Evolutionary conservation across 257 asterid species (phyloP).

Genomic region (Voacanga thouarsii): DNA sequence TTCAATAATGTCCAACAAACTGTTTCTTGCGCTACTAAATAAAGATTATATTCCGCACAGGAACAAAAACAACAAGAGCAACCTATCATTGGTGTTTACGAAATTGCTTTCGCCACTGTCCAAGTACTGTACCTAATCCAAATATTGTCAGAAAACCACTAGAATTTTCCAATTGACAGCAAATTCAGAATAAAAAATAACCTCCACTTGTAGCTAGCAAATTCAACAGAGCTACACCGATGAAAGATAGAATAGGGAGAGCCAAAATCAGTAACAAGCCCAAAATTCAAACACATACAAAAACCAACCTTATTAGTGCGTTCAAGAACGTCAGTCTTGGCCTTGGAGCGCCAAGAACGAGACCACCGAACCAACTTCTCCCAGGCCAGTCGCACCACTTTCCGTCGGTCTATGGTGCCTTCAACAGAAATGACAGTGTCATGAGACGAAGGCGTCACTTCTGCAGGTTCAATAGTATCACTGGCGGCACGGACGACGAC

Average conservation of each 20-base stretch:
- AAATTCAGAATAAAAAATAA: background rate
- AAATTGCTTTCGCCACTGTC: background rate
- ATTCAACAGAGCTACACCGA: background rate
- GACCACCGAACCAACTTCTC: constrained; percentile 95
- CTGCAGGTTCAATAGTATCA: constrained; percentile 31
- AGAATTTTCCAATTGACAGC: background rate
- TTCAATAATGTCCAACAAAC: background rate
- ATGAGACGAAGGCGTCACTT: constrained; percentile 3
- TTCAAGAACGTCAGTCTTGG: constrained; percentile 83
- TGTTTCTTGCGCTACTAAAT: background rate
- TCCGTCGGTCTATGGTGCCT: constrained; percentile 58
- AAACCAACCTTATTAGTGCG: constrained; percentile 72
- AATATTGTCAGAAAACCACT: background rate
- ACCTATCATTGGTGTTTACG: background rate
- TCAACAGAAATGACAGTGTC: constrained; percentile 28
- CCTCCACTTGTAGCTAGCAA: too few species aligned
- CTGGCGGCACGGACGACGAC: constrained; percentile 15
- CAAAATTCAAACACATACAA: background rate
- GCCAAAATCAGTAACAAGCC: background rate
- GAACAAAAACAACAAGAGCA: background rate
- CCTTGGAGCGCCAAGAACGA: constrained; percentile 74
- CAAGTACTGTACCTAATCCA: background rate
- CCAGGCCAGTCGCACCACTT: constrained; percentile 81
- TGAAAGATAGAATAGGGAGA: background rate
- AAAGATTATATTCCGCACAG: background rate